These are phyloP conservation scores for Rosa multiflora DNA, from an alignment of 306 rosid genomes.

Conservation along the genomic window DNA sequence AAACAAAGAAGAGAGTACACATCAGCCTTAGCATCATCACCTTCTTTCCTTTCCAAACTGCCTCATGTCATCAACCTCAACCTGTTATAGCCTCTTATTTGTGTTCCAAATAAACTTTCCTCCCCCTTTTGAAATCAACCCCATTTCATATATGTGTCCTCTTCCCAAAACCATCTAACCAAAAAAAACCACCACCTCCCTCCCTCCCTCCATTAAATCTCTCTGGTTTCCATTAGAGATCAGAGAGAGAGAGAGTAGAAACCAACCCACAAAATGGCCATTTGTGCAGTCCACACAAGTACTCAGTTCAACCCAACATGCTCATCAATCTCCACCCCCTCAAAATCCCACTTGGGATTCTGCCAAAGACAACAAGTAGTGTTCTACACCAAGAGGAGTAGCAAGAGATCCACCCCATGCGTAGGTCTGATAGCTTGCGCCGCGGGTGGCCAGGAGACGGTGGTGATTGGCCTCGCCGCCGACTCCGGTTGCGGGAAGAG, in stretches of 20 bases:
- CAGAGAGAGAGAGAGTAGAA: neutral
- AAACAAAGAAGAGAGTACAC: constrained; percentile 25
- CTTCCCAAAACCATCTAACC: constrained; percentile 31
- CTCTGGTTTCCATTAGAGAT: constrained; percentile 24
- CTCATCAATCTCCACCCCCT: constrained; percentile 55
- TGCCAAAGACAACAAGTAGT: constrained; percentile 72
- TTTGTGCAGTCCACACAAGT: constrained; percentile 76
- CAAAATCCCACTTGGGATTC: constrained; percentile 61
- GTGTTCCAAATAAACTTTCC: constrained; percentile 33
- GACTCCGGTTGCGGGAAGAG: constrained; percentile 99
- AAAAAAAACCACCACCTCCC: constrained; percentile 16
- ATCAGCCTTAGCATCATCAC: constrained; percentile 26
- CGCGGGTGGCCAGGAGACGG: constrained; percentile 57
- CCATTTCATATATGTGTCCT: constrained; percentile 29
- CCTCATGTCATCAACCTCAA: constrained; percentile 31
- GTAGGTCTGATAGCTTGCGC: constrained; percentile 68
- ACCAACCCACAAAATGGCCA: constrained; percentile 49
- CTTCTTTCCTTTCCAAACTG: constrained; percentile 33
- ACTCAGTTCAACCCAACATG: constrained; percentile 70
- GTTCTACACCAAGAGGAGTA: constrained; percentile 50
- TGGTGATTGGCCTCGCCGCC: constrained; percentile 96
- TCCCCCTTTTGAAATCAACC: neutral
- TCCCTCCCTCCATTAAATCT: constrained; percentile 20
- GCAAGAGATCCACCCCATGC: constrained; percentile 31
- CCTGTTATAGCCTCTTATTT: constrained; percentile 44